These are phyloP conservation scores for Lignosus rhinocerotis DNA, from an alignment of 1,284 basidiomycete species.

Conservation along the genomic window DNA sequence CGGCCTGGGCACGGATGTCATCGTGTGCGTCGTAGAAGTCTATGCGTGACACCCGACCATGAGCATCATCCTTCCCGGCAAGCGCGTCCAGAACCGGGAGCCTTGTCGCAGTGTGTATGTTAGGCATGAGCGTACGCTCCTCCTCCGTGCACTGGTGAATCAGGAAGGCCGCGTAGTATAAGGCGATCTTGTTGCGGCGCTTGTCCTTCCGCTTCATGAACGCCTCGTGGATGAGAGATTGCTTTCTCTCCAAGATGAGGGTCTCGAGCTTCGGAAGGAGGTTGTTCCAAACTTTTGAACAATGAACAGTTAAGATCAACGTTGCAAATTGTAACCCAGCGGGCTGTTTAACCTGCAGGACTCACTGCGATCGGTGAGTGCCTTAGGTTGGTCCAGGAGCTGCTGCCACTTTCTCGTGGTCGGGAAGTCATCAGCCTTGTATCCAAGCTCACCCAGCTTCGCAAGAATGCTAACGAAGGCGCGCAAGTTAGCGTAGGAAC, in stretches of 20 bases:
- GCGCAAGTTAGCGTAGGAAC: no score
- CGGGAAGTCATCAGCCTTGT: background rate
- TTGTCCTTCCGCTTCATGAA: background rate
- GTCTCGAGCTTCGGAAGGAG: constrained; percentile 1
- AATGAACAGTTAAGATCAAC: background rate
- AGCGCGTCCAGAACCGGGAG: background rate
- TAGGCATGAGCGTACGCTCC: background rate
- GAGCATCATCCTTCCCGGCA: background rate
- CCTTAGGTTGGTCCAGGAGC: background rate
- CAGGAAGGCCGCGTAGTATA: background rate
- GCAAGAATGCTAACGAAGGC: background rate
- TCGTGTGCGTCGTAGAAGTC: background rate
- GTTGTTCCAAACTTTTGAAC: constrained; percentile 1
- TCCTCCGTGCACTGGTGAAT: background rate
- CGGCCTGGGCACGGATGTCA: background rate
- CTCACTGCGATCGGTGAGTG: constrained; percentile 1
- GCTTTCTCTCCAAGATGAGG: background rate
- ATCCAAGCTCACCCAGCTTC: background rate
- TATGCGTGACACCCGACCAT: background rate
- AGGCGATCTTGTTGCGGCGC: background rate
- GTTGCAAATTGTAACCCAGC: no score
- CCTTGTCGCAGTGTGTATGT: background rate
- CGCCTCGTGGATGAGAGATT: background rate
- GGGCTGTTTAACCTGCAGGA: background rate
- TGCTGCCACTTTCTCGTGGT: background rate